These are phyloP conservation scores for Xylariaceae sp. DNA, from an alignment of 2,329 filamentous ascomycete species.

Conservation along the genomic window DNA sequence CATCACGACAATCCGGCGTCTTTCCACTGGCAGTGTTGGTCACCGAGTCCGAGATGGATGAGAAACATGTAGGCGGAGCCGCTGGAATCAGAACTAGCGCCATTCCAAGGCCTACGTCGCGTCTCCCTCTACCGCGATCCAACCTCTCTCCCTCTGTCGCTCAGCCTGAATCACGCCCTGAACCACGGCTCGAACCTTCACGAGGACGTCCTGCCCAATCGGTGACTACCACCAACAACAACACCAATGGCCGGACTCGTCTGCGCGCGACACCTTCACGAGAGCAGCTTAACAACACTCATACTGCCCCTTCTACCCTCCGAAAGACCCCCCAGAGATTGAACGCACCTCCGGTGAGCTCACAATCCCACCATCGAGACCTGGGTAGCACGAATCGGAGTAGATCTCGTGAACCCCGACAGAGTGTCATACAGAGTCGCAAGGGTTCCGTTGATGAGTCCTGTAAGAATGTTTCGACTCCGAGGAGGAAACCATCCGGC, in stretches of 20 bases:
- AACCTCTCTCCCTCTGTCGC: conserved; percentile 15
- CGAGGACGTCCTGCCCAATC: conserved; percentile 24
- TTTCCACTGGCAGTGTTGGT: not conserved
- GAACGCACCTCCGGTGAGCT: conserved; percentile 25
- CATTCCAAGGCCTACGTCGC: conserved; percentile 37
- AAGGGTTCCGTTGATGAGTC: conserved; percentile 20
- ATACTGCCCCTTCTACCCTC: conserved; percentile 18
- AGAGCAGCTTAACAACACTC: conserved; percentile 28
- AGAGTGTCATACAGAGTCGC: conserved; percentile 17
- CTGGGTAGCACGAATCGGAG: conserved; percentile 24
- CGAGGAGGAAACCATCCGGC: conserved; percentile 29
- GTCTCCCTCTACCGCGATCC: conserved; percentile 37
- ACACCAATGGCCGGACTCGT: conserved; percentile 23
- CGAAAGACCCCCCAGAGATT: conserved; percentile 28
- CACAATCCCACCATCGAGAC: conserved; percentile 26
- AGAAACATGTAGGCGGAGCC: conserved; percentile 24
- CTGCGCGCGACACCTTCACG: conserved; percentile 32
- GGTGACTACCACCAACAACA: conserved; percentile 12
- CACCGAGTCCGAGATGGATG: conserved; percentile 30
- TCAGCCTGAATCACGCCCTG: not conserved
- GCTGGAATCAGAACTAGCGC: conserved; percentile 26
- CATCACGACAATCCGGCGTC: not conserved
- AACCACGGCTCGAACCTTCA: conserved; percentile 18
- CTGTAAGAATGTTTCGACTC: conserved; percentile 27
- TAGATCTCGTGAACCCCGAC: conserved; percentile 22